Conservation (phyloP, 2,329 filamentous ascomycete genomes). For the Cordyceps javanica region DNA sequence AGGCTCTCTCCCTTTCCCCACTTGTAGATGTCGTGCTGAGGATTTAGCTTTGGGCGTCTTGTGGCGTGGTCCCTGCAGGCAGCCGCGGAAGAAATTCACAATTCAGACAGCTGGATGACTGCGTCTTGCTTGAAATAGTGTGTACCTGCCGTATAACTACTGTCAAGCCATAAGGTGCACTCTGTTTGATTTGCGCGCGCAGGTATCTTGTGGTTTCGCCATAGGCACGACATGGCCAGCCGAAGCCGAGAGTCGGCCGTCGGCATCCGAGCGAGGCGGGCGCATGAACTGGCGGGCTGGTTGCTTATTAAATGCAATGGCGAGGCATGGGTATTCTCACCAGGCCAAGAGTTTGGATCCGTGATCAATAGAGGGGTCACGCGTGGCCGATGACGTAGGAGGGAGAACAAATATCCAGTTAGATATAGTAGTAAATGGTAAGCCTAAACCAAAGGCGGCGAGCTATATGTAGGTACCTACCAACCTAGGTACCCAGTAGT, state of each 20-base stretch:
- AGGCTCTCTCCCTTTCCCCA: no score
- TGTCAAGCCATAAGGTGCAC: no score
- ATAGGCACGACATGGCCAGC: not conserved
- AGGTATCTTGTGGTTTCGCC: not conserved
- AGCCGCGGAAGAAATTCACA: not conserved
- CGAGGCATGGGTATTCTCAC: not conserved
- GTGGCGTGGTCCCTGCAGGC: not conserved
- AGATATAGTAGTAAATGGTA: not conserved
- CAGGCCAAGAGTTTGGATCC: not conserved
- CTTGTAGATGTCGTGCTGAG: no score
- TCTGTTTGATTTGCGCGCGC: not conserved
- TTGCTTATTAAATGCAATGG: not conserved
- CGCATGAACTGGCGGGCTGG: not conserved
- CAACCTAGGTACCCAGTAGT: no score
- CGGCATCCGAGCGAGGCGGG: not conserved
- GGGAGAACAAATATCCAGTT: not conserved
- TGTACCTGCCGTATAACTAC: no score
- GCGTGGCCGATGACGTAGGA: conserved; percentile 10
- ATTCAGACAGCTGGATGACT: not conserved
- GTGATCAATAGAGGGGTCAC: conserved; percentile 2
- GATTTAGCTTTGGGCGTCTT: not conserved
- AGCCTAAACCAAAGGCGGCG: not conserved
- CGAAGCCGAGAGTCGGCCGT: not conserved
- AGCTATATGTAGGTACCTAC: no score
- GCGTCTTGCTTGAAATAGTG: no score